Percentiles rank a stretch among this genome's conserved stretches.
Evolutionary conservation across 345 rosid species (phyloP).

Genomic region (Corchorus capsularis): DNA sequence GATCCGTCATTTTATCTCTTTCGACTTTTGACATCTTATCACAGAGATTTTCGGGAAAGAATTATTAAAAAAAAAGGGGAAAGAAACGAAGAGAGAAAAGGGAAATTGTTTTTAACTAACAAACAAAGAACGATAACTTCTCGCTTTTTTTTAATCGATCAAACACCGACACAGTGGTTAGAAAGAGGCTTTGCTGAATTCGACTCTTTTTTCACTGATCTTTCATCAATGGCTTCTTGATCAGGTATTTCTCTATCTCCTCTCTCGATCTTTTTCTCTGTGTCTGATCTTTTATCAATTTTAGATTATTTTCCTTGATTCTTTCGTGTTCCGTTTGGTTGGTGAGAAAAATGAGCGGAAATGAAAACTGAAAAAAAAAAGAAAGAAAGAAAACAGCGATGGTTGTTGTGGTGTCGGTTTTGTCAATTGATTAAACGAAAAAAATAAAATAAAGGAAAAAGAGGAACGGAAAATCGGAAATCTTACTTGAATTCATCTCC

Average conservation of each 20-base stretch:
- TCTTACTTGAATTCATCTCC: background rate
- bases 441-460: background rate
- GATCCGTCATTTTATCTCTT: background rate
- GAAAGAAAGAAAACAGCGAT: background rate
- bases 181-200: slow-evolving; percentile 13
- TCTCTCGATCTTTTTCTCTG: background rate
- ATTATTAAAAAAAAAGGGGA: background rate
- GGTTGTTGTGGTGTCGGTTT: background rate
- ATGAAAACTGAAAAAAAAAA: background rate
- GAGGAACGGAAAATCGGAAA: background rate
- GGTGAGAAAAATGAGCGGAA: background rate
- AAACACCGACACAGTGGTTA: slow-evolving; percentile 10
- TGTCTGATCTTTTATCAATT: background rate
- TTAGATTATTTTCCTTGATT: slow-evolving; percentile 7
- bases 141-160: background rate
- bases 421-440: background rate
- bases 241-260: slow-evolving; percentile 15
- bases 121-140: slow-evolving; percentile 8
- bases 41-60: slow-evolving; percentile 20
- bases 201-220: slow-evolving; percentile 12
- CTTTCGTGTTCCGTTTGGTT: background rate
- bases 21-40: slow-evolving; percentile 16
- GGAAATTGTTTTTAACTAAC: slow-evolving; percentile 9
- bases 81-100: too few species aligned
- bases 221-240: slow-evolving; percentile 32